Conservation (phyloP, 768 basidiomycete genomes). For the Royoungia palumana region DNA sequence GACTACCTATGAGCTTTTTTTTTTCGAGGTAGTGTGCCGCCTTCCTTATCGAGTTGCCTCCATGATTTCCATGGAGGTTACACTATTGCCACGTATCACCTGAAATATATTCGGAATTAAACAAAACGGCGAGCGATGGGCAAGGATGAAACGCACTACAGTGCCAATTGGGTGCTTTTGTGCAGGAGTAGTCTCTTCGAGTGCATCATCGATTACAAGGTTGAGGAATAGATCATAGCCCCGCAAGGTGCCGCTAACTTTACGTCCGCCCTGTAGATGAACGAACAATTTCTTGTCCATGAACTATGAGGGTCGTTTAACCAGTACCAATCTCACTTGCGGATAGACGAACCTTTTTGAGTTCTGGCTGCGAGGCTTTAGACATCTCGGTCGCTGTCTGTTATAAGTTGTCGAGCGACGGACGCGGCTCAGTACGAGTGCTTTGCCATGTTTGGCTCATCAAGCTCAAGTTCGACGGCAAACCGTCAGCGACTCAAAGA, state of each 20-base stretch:
- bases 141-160: constrained; percentile 59
- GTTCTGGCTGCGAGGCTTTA: constrained; percentile 93
- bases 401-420: not conserved
- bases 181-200: constrained; percentile 87
- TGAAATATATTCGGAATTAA: constrained; percentile 30
- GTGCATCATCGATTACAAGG: constrained; percentile 92
- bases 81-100: constrained; percentile 97
- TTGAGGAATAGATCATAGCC: constrained; percentile 99
- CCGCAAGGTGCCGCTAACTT: constrained; percentile 91
- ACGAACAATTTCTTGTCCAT: constrained; percentile 99
- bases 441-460: constrained; percentile 33
- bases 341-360: constrained; percentile 81
- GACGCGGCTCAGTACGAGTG: constrained; percentile 6
- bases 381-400: constrained; percentile 54
- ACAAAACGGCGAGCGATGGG: not conserved
- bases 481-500: not conserved
- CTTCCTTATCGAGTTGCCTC: constrained; percentile 50
- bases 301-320: constrained; percentile 51
- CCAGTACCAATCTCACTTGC: not conserved
- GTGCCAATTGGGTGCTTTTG: constrained; percentile 91
- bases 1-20: not conserved
- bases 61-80: constrained; percentile 90
- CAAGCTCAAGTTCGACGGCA: not conserved
- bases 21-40: not conserved
- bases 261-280: constrained; percentile 90